Evolutionary conservation across 148 eudicot genomes (phyloP), one percentile per base, ranked within the genome.

Genomic region (Rhododendron ovatum): DNA sequence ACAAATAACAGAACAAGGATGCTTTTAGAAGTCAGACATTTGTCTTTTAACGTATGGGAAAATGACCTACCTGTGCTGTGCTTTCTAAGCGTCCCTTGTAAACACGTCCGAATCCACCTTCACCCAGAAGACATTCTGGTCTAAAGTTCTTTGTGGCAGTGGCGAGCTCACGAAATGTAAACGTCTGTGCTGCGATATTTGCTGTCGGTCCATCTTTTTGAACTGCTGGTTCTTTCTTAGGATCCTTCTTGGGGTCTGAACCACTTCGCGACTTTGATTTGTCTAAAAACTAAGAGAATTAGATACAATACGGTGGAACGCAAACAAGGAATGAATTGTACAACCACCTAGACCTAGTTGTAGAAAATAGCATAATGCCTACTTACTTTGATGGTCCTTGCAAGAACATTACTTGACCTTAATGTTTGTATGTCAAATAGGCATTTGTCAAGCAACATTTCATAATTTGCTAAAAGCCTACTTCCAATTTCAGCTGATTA

Each of bases 71-170:
- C 95, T 95, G 98, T 82, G 98, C 98, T 6, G 95, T 92, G 94
- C 92, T 94, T 73, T 93, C 98, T 82, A 95, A 84, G 22, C 89
- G 92, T 28, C 98, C 98, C 91, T 93, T 95, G 84, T 94, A 94
- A 83, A 95, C 98, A 80, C 94, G 95, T 55, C 98, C 98, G 87
- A 95, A 95, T 48, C 98, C 98, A 85, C 98, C 98, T 92, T 95
- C 98, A 47, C 98, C 98, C n/a, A 95, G 65, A 88, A 95, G 89
- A 80, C 91, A 83, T 87, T 95, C 98, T 28, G 92, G 93, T 85
- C 93, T 92, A 78, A 95, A 95, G 81, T 95, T 94, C 89, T 94
- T 94, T 8, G 98, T 94, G 48, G 98, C 98, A 80, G 93, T 85
- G 82, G 98, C 98, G 86, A 95, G 98, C 89, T 95, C 98, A 83